Base-by-base conservation (phyloP, 164 flowering plant genomes). In the Annona cherimola region DNA sequence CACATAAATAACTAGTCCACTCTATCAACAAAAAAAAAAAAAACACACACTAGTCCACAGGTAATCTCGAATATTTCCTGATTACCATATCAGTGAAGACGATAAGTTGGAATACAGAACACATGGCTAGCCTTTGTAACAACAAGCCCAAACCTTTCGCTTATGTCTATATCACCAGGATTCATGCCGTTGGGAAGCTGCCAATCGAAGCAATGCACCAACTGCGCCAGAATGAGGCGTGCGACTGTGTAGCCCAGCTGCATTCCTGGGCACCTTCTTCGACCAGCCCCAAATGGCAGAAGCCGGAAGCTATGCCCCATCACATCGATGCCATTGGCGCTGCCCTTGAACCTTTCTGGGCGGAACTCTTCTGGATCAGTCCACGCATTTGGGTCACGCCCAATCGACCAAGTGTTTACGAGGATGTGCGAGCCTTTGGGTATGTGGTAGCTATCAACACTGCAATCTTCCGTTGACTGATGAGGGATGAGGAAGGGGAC, bases 301-400 rank as follows among this genome's bases (percentile, higher is more conserved):
- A 70, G 57, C 12, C 43, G 64, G 63, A 64, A 75, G 44, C 65
- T 65, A 8, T 14, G 69, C 14, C 77, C 77, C 14, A 8, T 39
- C 11, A 70, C 44, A 18, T 75, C 73, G 19, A 75, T 64, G 39
- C 42, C n/a, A n/a, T n/a, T n/a, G n/a, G n/a, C n/a, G 1, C 39
- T 1, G n/a, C 57, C 73, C 1, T 4, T 42, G 42, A 75, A 75
- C 59, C 77, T 75, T 57, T 75, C 77, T 3, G 77, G 77, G 9
- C 4, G 35, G 67, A 75, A 75, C 4, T 75, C 41, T 19, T 71
- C 67, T 1, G 74, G 69, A 11, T 60, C 7, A 2, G 74, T 50
- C 83, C 83, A 80, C 1, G 67, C 70, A 5, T 50, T 43, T 0
- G 81, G 73, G 70, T 77, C 83, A n/a, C 83, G 62, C 42, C 71